Evolutionary conservation across 257 asterid species (phyloP).

Genomic region (Solanum acaule): DNA sequence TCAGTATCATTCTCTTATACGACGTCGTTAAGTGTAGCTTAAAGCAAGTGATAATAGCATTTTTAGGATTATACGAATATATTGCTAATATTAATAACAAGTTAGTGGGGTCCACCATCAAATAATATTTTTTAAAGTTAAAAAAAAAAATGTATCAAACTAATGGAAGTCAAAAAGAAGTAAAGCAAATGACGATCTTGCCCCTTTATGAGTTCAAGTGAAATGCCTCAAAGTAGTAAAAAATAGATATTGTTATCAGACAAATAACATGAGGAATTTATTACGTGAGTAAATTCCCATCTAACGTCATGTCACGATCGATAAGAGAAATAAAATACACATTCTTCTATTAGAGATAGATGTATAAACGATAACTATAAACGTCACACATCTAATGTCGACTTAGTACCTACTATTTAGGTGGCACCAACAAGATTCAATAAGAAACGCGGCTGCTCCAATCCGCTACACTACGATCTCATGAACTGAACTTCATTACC

Average conservation of each 20-base stretch:
- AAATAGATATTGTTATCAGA: not conserved
- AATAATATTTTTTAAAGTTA: not conserved
- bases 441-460: no score
- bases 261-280: not conserved
- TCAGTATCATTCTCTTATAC: not conserved
- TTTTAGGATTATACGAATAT: not conserved
- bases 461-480: no score
- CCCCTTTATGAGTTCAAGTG: not conserved
- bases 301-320: not conserved
- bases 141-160: not conserved
- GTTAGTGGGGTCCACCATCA: not conserved
- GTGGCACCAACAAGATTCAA: no score
- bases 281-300: not conserved
- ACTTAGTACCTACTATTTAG: no score
- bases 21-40: not conserved
- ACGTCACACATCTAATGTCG: no score
- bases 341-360: no score
- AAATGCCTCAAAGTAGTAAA: not conserved
- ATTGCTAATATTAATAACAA: not conserved
- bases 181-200: not conserved
- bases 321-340: accelerated
- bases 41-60: not conserved
- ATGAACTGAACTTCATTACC: no score
- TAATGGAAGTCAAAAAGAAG: not conserved
- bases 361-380: no score